Evolutionary conservation across 441 rosid genomes (phyloP).

Genomic region (Adansonia rubrostipa): DNA sequence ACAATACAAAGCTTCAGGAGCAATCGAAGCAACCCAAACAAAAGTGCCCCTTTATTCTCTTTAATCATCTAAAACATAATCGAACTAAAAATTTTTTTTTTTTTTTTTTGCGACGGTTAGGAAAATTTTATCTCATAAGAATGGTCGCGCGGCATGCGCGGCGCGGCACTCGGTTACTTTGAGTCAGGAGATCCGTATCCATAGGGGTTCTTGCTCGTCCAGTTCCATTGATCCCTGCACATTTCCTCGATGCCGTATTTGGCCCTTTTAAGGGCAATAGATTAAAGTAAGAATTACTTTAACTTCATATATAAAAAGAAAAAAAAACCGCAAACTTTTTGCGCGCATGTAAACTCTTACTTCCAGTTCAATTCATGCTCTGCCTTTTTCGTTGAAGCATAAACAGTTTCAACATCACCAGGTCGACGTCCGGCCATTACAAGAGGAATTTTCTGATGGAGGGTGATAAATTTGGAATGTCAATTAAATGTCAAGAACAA

Average conservation of each 20-base stretch:
- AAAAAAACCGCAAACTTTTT: background rate
- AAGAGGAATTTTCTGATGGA: conserved; percentile 77
- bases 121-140: conserved; percentile 4
- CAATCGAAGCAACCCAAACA: too few species aligned
- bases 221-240: conserved; percentile 95
- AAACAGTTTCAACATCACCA: conserved; percentile 86
- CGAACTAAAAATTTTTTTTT: too few species aligned
- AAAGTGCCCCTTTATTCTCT: too few species aligned
- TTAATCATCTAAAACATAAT: too few species aligned
- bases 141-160: background rate
- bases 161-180: conserved; percentile 13
- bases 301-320: background rate
- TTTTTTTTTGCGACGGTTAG: background rate
- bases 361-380: conserved; percentile 82
- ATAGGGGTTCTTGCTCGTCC: conserved; percentile 94
- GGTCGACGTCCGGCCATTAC: conserved; percentile 73
- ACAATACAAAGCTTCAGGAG: too few species aligned
- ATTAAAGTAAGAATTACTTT: background rate
- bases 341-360: conserved; percentile 49
- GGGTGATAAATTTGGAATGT: background rate
- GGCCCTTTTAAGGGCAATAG: conserved; percentile 53
- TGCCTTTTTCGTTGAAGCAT: conserved; percentile 87
- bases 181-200: conserved; percentile 63
- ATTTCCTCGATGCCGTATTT: conserved; percentile 81
- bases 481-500: background rate